These are phyloP conservation scores for Plasmodium reichenowi DNA, from an alignment of 169 alveolate species.

Conservation along the genomic window DNA sequence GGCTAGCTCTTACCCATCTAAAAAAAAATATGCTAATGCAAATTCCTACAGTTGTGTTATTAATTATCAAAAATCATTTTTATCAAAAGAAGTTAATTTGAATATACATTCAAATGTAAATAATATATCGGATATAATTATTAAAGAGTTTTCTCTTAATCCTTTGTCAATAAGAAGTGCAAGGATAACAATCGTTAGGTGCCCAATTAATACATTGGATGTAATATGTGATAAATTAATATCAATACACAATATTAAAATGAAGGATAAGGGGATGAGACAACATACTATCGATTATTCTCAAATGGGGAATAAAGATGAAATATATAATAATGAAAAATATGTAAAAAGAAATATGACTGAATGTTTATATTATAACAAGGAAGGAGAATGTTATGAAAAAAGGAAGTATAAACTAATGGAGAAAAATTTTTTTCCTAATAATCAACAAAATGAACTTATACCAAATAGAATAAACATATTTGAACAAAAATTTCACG, in stretches of 20 bases:
- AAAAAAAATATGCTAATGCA: constrained; percentile 79
- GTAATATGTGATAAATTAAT: constrained; percentile 22
- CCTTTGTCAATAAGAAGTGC: constrained; percentile 58
- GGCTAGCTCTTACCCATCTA: constrained; percentile 88
- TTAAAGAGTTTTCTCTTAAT: constrained; percentile 56
- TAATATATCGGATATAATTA: constrained; percentile 50
- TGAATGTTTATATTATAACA: neutral
- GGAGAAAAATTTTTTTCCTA: too few relatives aligned
- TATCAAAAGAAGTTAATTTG: constrained; percentile 82
- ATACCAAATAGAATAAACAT: too few relatives aligned
- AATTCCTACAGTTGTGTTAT: constrained; percentile 83
- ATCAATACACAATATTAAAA: constrained; percentile 1
- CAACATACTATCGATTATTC: neutral
- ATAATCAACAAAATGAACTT: too few relatives aligned
- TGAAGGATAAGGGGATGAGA: too few relatives aligned
- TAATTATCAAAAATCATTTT: constrained; percentile 87
- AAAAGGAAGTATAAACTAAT: neutral
- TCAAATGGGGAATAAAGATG: neutral
- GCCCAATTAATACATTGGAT: constrained; percentile 40
- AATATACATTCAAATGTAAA: constrained; percentile 86
- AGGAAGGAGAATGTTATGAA: neutral
- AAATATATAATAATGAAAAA: neutral
- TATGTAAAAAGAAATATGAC: neutral
- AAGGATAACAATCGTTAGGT: constrained; percentile 36
- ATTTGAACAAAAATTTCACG: too few relatives aligned